Evolutionary conservation across 1,284 basidiomycete genomes (phyloP), one percentile per base, ranked within the genome.

Genomic region (Agaricales sp.): DNA sequence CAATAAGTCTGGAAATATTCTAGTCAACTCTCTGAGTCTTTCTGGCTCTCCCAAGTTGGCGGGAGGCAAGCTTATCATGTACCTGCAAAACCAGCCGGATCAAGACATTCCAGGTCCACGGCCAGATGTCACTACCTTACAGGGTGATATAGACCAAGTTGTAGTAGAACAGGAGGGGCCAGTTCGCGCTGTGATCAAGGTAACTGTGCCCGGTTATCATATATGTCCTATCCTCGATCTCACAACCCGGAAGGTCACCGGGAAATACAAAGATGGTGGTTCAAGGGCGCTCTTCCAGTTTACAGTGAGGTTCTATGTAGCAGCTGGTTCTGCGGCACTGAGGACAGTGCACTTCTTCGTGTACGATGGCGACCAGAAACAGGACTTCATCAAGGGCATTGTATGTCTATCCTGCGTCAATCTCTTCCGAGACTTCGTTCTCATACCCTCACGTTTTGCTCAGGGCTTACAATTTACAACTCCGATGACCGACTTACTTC

Each of bases 171-270:
- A 70, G 50, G 58, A 55, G 43, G 68, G 68, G 1, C 68, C 68
- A n/a, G 67, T 70, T n/a, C 58, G 68, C 1, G 69, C 63, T 14
- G 66, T 69, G 6, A 61, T 71, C 41, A 71, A 71, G 58, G 68
- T 66, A 45, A 16, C 13, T 19, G 22, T 4, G 25, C 21, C 18
- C 43, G 6, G 22, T 25, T 18, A 19, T 18, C 16, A 16, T 37
- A 25, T 22, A 12, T 25, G 39, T 20, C 22, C 19, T 46, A n/a
- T n/a, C n/a, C n/a, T n/a, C n/a, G n/a, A n/a, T n/a, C n/a, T n/a
- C n/a, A 45, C n/a, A 25, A 14, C 51, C 39, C n/a, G 19, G 3
- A 46, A 68, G 68, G 59, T 67, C 4, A 65, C 67, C 11, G 69
- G 69, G 37, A 65, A 65, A 57, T 70, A 70, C 47, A 41, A 18